A percentile compares a stretch with the other conserved stretches of the same genome.
Conservation (phyloP, 139 green algal species). For the Pleodorina starrii region DNA sequence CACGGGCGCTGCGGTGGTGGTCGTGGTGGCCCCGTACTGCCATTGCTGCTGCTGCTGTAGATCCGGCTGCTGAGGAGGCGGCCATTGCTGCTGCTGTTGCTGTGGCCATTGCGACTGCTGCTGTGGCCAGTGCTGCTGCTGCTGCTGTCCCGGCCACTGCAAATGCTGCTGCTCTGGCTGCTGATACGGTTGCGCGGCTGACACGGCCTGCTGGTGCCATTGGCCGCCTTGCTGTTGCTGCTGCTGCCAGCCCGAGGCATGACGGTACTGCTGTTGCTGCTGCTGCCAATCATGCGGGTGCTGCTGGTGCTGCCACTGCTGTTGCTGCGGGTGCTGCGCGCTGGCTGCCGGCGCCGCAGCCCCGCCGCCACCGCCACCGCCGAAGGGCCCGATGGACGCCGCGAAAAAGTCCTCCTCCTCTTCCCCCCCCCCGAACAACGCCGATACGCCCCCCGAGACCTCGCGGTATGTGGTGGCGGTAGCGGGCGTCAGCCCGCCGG, state of each 20-base stretch:
- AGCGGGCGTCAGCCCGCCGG: neutral
- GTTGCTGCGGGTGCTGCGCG: neutral
- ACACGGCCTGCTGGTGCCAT: neutral
- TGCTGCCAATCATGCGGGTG: neutral
- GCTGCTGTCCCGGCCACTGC: neutral
- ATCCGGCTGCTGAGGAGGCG: no score
- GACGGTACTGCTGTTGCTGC: no score
- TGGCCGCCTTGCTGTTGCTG: slow-evolving; percentile 17
- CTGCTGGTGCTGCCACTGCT: neutral
- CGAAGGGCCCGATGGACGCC: neutral
- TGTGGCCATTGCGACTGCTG: neutral
- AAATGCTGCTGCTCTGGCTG: neutral
- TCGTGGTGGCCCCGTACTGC: no score
- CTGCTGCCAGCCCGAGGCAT: no score
- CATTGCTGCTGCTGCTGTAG: slow-evolving; percentile 2
- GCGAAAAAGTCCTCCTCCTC: slow-evolving; percentile 12
- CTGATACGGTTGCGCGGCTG: neutral
- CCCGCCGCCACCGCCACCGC: neutral
- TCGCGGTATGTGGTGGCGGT: neutral
- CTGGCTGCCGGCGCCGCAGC: neutral
- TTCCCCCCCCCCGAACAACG: slow-evolving; percentile 28
- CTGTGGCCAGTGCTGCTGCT: neutral
- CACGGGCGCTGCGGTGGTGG: no score
- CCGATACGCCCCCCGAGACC: neutral
- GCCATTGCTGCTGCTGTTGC: neutral